Base-by-base conservation (phyloP, 1,284 basidiomycete genomes). In the Athelia psychrophila region DNA sequence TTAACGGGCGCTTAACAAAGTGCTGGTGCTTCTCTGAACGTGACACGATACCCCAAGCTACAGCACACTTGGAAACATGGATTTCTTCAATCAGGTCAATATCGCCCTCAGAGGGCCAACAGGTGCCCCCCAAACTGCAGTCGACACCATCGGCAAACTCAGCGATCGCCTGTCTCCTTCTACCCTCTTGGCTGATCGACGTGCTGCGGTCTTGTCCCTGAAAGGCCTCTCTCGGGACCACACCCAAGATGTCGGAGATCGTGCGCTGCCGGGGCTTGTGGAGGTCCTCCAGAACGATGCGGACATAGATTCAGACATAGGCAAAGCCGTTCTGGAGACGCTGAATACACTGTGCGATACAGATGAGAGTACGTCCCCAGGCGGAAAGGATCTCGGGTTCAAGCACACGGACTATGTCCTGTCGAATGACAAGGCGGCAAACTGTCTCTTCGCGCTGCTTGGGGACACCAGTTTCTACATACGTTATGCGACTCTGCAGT, bases 221-320 rank as follows among this genome's bases (percentile, higher is more conserved):
- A 98, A 98, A 68, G 95, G 95, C 15, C 83, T 98, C 47, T 79
- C 88, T 46, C 81, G 95, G 51, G 95, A 97, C 70, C 94, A 91
- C 77, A 95, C 91, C 66, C 78, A 84, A 54, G 92, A 96, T 54
- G 89, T 97, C 19, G 93, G 91, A 12, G 78, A 82, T 56, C 77
- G 79, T 48, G 88, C 92, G 1, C 75, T 98, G 15, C 73, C 79
- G 4, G 87, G 91, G 1, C 79, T 97, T 4, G 68, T 96, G 5
- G 84, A 89, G 25, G 88, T 94, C 12, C 75, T 96, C 33, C 78
- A 87, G 58, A 90, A 89, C 57, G 95, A 97, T 64, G 89, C 93
- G 0, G 86, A 91, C 58, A 81, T 93, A 49, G 95, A 98, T 66
- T 77, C 84, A 9, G 95, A 97, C 61, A 93, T 91, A 53, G 93